Evolutionary conservation across 2,329 filamentous ascomycete genomes (phyloP), one percentile per base, ranked within the genome.

Genomic region (Curvularia verruculosa): DNA sequence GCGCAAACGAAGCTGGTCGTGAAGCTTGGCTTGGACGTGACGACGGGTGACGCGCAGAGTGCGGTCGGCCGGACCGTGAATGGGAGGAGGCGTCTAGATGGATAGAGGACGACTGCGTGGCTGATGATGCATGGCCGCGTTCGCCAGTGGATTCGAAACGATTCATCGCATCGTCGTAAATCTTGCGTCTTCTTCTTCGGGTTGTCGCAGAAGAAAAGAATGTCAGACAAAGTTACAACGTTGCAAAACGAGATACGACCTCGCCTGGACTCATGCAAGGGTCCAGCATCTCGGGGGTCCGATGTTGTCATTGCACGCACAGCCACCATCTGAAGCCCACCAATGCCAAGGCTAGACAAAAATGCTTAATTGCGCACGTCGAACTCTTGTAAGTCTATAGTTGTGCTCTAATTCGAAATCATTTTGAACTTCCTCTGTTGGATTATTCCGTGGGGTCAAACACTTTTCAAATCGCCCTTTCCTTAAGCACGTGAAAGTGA

Each of bases 1-100:
- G 76, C 54, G 82, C 81, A 74, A 83, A 83, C 58, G 86, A 85
- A 59, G 73, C 60, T 3, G 71, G 72, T 48, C 72, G 76, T 36
- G 67, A 54, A 44, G 66, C 54, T 29, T 51, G 59, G n/a, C 57
- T 45, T 47, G 51, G 54, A 41, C 53, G 56, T 54, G 53, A 63
- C 66, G 58, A 81, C 10, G 34, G 49, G 54, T 52, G 44, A 26
- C 77, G 55, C 80, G 75, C 59, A 82, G 81, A 74, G 83, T 26
- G 29, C 10, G 52, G 37, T 24, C 52, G 82, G 61, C 85, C 85
- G 61, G 73, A 59, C 15, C 68, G 68, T 47, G 70, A 72, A 41
- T 63, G 44, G 24, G 34, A 29, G 15, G 43, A 29, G 8, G 19
- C 21, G 31, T 48, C 45, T n/a, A 48, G 19, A 21, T 52, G 40